Base-by-base conservation (phyloP, 228 moss, liverwort and hornwort genomes). In the Sphagnum magellanicum region DNA sequence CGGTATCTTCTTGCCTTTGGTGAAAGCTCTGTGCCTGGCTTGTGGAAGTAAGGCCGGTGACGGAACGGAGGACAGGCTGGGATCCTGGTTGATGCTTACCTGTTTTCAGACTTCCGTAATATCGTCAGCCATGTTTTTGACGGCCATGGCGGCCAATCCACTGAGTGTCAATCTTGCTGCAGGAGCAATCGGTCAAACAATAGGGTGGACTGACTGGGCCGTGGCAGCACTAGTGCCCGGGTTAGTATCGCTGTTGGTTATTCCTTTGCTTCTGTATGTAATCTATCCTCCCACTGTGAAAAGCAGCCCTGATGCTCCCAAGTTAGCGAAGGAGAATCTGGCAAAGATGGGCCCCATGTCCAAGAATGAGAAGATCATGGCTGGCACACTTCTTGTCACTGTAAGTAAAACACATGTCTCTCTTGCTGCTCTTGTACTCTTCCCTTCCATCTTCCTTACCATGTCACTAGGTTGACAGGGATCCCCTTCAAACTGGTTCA, bases 281-380 rank as follows among this genome's bases (percentile, higher is more conserved):
- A 59, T 98, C 4, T 98, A 98, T 69, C 91, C 98, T 7, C 93
- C 98, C 5, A 73, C 81, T 72, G 68, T 98, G 55, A 98, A 98
- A 81, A 98, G 89, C 92, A 98, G 93, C 63, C 98, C 98, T 4
- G 93, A 98, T 77, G 98, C 98, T 3, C 98, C 98, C 0, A 88
- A 84, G 71, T 55, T 98, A 65, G 98, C 98, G 6, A 48, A 82
- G 75, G 93, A 98, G 75, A 98, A 98, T 60, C 68, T 93, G 61
- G 73, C 75, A 8, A 98, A 94, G 70, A 98, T 98, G 98, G 98
- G 98, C 8, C 87, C 92, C 8, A 98, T 98, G 98, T 53, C 77
- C 62, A 90, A 74, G 79, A 98, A 73, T 62, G 98, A 93, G 86
- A 87, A 64, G 52, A 93, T 98, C 59, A 98, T 98, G 98, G 85